A percentile compares a stretch with the other conserved stretches of the same genome.
Evolutionary conservation across 768 basidiomycete genomes (phyloP).

Genomic region (Dendrothele bispora): DNA sequence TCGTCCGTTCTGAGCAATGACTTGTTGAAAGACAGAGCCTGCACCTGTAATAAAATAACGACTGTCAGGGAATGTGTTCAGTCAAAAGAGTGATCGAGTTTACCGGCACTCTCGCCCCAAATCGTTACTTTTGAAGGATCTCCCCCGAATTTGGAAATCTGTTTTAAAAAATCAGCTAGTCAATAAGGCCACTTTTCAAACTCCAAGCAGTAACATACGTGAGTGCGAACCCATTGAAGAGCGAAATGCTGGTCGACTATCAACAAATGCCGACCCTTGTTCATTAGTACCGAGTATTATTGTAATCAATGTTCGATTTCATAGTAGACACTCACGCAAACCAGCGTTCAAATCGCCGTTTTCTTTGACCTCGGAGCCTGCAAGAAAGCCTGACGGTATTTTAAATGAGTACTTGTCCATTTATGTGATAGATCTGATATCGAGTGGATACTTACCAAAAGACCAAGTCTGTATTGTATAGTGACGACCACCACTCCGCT

Average conservation of each 20-base stretch:
- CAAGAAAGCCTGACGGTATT: conserved; percentile 25
- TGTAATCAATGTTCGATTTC: not conserved
- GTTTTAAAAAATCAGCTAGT: not conserved
- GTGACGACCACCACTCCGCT: conserved; percentile 24
- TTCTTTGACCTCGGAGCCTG: conserved; percentile 27
- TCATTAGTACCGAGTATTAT: too few species aligned
- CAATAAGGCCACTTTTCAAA: not conserved
- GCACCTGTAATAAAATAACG: conserved; percentile 15
- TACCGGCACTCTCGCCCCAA: conserved; percentile 35
- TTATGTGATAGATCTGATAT: too few species aligned
- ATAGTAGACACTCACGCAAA: conserved; percentile 22
- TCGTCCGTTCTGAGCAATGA: conserved; percentile 30
- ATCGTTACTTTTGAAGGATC: conserved; percentile 32
- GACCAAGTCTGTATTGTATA: conserved; percentile 34
- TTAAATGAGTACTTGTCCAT: not conserved
- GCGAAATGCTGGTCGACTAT: conserved; percentile 36
- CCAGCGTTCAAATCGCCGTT: conserved; percentile 33
- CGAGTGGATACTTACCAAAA: conserved; percentile 18
- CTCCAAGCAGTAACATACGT: conserved; percentile 21
- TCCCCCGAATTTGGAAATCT: conserved; percentile 34
- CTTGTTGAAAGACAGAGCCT: conserved; percentile 32
- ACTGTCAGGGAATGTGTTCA: not conserved
- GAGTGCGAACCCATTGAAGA: conserved; percentile 32
- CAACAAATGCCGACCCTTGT: not conserved
- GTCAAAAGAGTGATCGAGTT: not conserved